Conservation (phyloP, 345 rosid genomes). For the Capsella bursapastoris region DNA sequence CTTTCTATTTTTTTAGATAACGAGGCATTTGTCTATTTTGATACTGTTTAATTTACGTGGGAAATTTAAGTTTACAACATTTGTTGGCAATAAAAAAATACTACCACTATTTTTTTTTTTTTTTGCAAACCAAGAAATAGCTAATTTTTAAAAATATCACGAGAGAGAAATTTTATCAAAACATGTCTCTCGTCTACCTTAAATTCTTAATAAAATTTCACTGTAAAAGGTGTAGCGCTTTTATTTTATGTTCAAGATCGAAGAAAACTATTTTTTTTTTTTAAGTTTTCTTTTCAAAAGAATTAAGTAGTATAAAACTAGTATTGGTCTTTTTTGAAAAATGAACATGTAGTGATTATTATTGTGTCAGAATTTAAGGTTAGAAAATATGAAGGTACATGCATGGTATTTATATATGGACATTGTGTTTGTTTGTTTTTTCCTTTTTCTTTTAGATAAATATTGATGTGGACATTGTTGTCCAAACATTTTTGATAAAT, state of each 20-base stretch:
- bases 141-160: neutral
- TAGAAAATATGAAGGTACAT: conserved; percentile 18
- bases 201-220: neutral
- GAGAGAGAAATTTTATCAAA: neutral
- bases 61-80: neutral
- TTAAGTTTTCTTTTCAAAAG: neutral
- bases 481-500: conserved; percentile 3
- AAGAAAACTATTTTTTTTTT: neutral
- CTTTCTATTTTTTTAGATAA: conserved; percentile 25
- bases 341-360: neutral
- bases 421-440: no score
- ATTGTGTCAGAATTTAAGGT: no score
- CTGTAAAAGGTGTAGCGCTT: neutral
- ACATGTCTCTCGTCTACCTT: neutral
- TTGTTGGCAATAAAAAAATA: conserved; percentile 1
- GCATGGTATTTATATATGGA: neutral
- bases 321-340: neutral
- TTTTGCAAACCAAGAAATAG: neutral
- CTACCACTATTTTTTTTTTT: neutral
- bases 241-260: neutral
- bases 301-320: neutral
- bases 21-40: conserved; percentile 35
- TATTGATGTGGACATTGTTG: conserved; percentile 1
- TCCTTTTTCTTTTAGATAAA: neutral
- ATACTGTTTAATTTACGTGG: conserved; percentile 3